Base-by-base conservation (phyloP, 73 alveolate species). In the Paramecium octaurelia region DNA sequence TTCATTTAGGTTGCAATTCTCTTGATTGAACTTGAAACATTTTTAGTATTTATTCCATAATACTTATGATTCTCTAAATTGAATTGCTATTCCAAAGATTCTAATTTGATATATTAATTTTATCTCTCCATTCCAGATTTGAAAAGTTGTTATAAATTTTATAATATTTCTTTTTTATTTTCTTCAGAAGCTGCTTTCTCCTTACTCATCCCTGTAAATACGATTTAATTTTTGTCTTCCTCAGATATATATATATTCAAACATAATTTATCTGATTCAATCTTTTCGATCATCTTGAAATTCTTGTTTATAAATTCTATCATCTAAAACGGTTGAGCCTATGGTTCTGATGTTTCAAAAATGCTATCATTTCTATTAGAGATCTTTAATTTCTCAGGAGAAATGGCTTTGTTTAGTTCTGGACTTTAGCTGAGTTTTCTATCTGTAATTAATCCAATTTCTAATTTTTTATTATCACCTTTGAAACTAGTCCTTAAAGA, bases 151-250 rank as follows among this genome's bases (percentile, higher is more conserved):
- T 80, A 35, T 42, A 80, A 46, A 23, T 80, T 40, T 27, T 80
- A 20, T 27, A 80, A 24, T 21, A 80, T 80, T 9, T 21, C 57
- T 46, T 42, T 44, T 46, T 80, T 80, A 24, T 80, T 80, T 42
- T 44, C 14, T 44, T 80, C 91, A 18, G 91, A 35, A 3, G 69
- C 69, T 2, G 8, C 21, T 42, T 80, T 80, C 43, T 23, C 34
- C 27, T 80, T 80, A 80, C 64, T 80, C 6, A 80, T 44, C 24
- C 91, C 91, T 80, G 91, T 80, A 80, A 80, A 80, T 38, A 80
- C 24, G 12, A 24, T 54, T 54, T 54, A 48, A 80, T 80, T 80
- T 44, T 80, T 12, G n/a, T 80, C 50, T 44, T 46, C 27, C 34
- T 80, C 91, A 8, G 76, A 43, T 76, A 80, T 80, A 46, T 38